Evolutionary conservation across 2,329 filamentous ascomycete species (phyloP), one percentile per base, ranked within the genome.

Genomic region (Geosmithia morbida): DNA sequence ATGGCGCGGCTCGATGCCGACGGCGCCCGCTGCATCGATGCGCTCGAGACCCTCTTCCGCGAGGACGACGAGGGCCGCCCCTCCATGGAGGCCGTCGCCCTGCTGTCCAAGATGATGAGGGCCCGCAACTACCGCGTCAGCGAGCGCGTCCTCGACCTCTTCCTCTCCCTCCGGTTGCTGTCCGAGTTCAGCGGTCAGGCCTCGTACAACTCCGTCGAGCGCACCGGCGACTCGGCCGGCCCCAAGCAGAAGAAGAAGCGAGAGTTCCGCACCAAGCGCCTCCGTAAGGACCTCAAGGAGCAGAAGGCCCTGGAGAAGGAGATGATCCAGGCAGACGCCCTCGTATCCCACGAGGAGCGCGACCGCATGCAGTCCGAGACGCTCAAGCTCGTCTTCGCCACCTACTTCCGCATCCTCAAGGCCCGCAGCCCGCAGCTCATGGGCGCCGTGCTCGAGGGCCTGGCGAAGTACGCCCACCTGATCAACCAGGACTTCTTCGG

Each of bases 401-500:
- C 82, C 2, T 98, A 98, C 68, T 97, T 98, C 65, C 83, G 89
- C 46, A 90, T 97, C 48, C 70, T 98, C 42, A 97, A 97, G 68
- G 73, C 81, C 47, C 80, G 88, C 22, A 75, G 79, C 20, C 82
- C 87, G 14, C 79, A 84, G 54, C 77, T 98, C 17, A 97, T 96
- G 87, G 92, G 92, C n/a, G 89, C 90, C 14, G 89, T 96, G 0
- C 75, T 98, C 5, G 92, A 97, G 68, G 92, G 92, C 26, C 70
- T 98, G 19, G 89, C 90, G 46, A 88, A 88, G 60, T 98, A 94
- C 60, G 83, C 89, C 3, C 92, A 96, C 61, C 75, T 98, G 50
- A 98, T 98, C 72, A 98, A 98, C 67, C 88, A 98, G 60, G 87
- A 98, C 61, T 97, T 98, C 70, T 98, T 98, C 57, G 92, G 90